Evolutionary conservation across 2,329 filamentous ascomycete species (phyloP), one percentile per base, ranked within the genome.

Genomic region (Fusarium fujikuroi): DNA sequence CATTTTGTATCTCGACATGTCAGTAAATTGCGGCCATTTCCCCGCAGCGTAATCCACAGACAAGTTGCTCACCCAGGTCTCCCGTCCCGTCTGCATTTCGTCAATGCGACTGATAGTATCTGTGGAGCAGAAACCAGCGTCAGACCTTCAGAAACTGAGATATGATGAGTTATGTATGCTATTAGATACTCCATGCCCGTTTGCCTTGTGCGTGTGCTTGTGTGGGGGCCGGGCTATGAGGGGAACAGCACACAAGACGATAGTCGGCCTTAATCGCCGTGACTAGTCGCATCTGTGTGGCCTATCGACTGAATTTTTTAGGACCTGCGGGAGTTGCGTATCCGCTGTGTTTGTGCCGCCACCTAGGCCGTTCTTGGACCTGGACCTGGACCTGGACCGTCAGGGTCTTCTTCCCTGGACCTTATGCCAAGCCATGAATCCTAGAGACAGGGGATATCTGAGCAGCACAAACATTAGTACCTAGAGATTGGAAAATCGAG

Each of bases 61-160:
- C 36, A 66, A 70, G 36, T 61, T 64, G 43, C 40, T 28, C 43
- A 53, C 25, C 63, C 32, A 60, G 56, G 49, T 67, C 39, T 46
- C 39, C 36, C 39, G 56, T 69, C 56, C 56, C 34, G 54, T 59
- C 60, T 66, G 66, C 64, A 74, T 75, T 66, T 66, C 59, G 64
- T 70, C 63, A 50, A 76, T 50, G 60, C 62, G 30, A 52, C 52
- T 66, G 61, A 60, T 47, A 70, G 53, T 47, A 40, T 61, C 32
- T 36, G 46, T 58, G 50, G 65, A 42, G 62, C 32, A 57, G 49
- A 63, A 61, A 60, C 58, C 52, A 59, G 67, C 64, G 63, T 62
- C 73, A 32, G 60, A 43, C 43, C n/a, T n/a, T 59, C 15, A 63
- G 57, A 77, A 77, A 74, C 68, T 78, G 76, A 78, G 71, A 77